Conservation (phyloP, 169 alveolate genomes). For the Babesia bigemina region DNA sequence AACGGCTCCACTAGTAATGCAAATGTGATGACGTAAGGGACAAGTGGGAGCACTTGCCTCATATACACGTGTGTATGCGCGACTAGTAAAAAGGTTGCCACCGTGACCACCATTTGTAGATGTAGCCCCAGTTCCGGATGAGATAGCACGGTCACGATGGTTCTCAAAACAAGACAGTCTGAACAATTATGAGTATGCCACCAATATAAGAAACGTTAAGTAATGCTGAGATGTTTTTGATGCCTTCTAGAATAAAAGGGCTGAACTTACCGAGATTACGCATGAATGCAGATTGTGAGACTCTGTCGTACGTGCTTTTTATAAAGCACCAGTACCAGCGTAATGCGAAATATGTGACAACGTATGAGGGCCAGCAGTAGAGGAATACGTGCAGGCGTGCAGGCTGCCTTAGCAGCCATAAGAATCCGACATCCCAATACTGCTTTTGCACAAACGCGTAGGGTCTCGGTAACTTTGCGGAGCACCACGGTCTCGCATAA, state of each 20-base stretch:
- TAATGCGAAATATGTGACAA: slow-evolving; percentile 5
- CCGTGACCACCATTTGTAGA: slow-evolving; percentile 37
- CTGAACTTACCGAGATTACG: no score
- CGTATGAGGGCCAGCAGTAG: slow-evolving; percentile 15
- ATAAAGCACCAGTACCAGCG: neutral
- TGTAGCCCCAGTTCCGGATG: slow-evolving; percentile 30
- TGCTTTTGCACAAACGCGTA: slow-evolving; percentile 70
- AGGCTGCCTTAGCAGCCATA: slow-evolving; percentile 62
- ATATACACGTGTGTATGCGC: slow-evolving; percentile 51
- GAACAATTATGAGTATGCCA: neutral
- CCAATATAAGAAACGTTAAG: neutral
- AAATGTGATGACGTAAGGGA: slow-evolving; percentile 19
- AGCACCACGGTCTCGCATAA: slow-evolving; percentile 73
- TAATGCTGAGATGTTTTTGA: no score
- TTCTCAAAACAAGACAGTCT: neutral
- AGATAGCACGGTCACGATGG: slow-evolving; percentile 17
- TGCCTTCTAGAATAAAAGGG: no score
- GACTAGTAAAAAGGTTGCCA: slow-evolving; percentile 26
- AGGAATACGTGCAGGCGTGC: slow-evolving; percentile 24
- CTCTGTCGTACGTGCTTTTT: no score
- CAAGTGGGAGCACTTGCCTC: slow-evolving; percentile 49
- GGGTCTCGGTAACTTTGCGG: slow-evolving; percentile 49
- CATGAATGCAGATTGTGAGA: no score
- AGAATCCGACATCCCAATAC: slow-evolving; percentile 73
- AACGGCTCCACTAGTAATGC: slow-evolving; percentile 30